Evolutionary conservation across 2,329 filamentous ascomycete genomes (phyloP), one percentile per base, ranked within the genome.

Genomic region (Diatrype stigma): DNA sequence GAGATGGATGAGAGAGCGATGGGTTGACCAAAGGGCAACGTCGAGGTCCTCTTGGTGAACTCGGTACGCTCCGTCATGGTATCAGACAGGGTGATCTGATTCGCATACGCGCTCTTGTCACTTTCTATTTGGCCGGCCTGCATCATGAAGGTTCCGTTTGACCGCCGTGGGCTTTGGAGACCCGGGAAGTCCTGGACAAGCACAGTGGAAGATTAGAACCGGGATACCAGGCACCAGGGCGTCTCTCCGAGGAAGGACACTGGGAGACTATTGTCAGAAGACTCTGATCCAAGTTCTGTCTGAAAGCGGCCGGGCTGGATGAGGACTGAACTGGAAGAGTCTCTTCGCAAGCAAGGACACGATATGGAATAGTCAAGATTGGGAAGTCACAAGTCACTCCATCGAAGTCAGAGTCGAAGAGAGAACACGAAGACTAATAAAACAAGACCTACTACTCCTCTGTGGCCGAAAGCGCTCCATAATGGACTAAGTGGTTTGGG

Each of bases 1-100:
- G 81, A 85, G 69, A 97, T 89, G 62, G 79, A 75, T 32, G 77
- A 69, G 52, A 84, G 69, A 22, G 78, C 55, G 42, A 84, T 75
- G 48, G 70, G 68, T 67, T 81, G 77, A 56, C 80, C 81, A 48
- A 84, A 82, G 17, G 81, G 80, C 21, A 84, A 71, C 52, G 71
- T 78, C 40, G 80, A 77, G 28, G 80, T 80, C 58, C 73, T 53
- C 59, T 69, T 71, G 56, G 65, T 67, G 59, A 73, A 71, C 51
- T 64, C 60, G 57, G 61, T 59, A 46, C 65, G 59, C 8, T 63
- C 54, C 26, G 61, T 59, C 46, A 63, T 62, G 34, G 63, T 57
- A 50, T 68, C 66, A 28, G 63, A 56, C 50, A 63, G 52, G 38
- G 60, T 62, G 53, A 63, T 49, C 32, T 66, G 63, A 61, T 68